Base-by-base conservation (phyloP, 2,329 filamentous ascomycete species). In the Botrytis deweyae region DNA sequence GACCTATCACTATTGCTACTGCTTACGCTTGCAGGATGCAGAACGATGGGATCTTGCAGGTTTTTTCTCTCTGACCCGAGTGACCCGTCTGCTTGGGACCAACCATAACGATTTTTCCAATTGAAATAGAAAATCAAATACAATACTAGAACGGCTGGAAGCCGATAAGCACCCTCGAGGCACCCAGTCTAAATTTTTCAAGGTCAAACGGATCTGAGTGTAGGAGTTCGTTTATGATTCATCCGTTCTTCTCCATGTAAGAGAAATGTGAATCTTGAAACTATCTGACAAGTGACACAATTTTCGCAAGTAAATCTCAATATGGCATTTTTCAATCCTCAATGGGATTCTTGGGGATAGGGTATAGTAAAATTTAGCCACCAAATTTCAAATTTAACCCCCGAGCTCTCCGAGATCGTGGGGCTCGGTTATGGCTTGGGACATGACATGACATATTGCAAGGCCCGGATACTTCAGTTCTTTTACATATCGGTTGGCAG, bases 61-160 rank as follows among this genome's bases (percentile, higher is more conserved):
- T 40, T 62, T 49, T 72, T 33, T 29, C 1, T 40, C 38, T 66
- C 38, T 66, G 70, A 8, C 33, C 42, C 65, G 64, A 73, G 49
- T 69, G 71, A 73, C 71, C 71, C 71, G 68, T 62, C 64, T 73
- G 33, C 71, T 52, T 61, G 71, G 71, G 71, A 73, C 71, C 71
- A 61, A 72, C 59, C 59, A 73, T 62, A 69, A 42, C 42, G 33
- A 46, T 16, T 25, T n/a, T 67, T 67, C 10, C 44, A 44, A 16
- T 58, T 44, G 65, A 67, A 67, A 52, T 52, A n/a, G 12, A 38
- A 29, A 40, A 55, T 49, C 36, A 10, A 58, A 58, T 68, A 25
- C 49, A 58, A 58, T 68, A 25, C 49, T 33, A 33, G 18, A 58
- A 68, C 18, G 9, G 49, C 49, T 42, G 49, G 49, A 33, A 18